Evolutionary conservation across 495 filamentous ascomycete genomes (phyloP), one percentile per base, ranked within the genome.

Genomic region (Beverwykella pulmonaria): DNA sequence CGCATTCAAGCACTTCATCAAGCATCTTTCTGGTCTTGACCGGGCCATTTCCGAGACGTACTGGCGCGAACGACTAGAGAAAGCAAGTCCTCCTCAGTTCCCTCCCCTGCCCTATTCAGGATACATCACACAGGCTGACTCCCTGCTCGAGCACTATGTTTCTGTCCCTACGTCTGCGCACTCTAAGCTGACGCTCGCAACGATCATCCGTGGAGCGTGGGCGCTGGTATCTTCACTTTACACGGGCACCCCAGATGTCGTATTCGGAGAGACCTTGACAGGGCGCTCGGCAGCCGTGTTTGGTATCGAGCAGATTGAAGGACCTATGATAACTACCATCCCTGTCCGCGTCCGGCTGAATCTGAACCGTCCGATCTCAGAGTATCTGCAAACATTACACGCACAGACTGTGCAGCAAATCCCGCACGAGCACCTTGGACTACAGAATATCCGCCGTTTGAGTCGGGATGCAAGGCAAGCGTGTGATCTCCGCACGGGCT

Each of bases 171-270:
- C 75, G 7, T 72, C 71, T 27, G 59, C 72, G 0, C 77, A 74
- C 15, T 78, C 73, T 8, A 72, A 77, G 34, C 80, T 81, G 53
- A 89, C 86, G 0, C 69, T 84, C 50, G 82, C 87, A 0, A 87
- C 85, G 0, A 65, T 86, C 7, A 84, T 90, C 22, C 83, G 87
- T 2, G 86, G 79, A 15, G 85, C 85, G 12, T 90, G 87, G 87
- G 84, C 83, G 0, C 74, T 87, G 0, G 76, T 87, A 7, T 49
- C 61, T 0, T 41, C 50, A 5, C 22, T 70, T 0, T 70, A 70
- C 26, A 23, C 57, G 39, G 36, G 56, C 1, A 15, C 41, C 23
- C 10, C 48, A 23, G 87, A 90, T 69, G 76, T 76, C 39, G 32
- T 74, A 30, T 72, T 74, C 50, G 70, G 69, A 14, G 70, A 69